phyloP scores from a whole-genome alignment of 2,329 filamentous ascomycete species.

The Alternaria sp. region DNA sequence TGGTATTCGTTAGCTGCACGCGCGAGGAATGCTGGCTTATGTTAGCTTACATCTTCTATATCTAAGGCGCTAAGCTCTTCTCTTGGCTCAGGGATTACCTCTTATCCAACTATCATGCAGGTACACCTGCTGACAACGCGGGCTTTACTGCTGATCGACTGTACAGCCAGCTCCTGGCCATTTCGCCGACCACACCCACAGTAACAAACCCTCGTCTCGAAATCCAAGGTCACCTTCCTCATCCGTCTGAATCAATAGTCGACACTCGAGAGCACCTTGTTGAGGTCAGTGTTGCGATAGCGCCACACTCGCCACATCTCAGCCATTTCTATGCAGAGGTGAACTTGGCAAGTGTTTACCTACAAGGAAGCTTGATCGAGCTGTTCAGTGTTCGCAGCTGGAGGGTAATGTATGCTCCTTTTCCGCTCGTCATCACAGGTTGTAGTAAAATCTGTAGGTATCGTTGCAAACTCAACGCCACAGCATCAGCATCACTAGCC shows the following conservation, averaged over 20 bases:
- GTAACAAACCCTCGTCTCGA: background rate
- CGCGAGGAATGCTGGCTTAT: background rate
- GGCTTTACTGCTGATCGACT: background rate
- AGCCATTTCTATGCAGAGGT: background rate
- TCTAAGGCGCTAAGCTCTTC: background rate
- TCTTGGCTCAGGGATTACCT: background rate
- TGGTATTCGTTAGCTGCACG: slow-evolving; percentile 9
- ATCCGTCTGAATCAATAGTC: background rate
- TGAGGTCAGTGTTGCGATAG: background rate
- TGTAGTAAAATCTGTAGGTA: background rate
- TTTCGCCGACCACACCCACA: background rate
- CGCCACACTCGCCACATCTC: background rate
- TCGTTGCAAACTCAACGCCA: background rate
- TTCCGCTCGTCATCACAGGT: background rate
- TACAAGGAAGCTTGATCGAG: background rate
- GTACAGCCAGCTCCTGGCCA: background rate
- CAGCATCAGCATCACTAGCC: background rate
- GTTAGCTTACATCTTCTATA: slow-evolving; percentile 8
- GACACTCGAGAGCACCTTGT: background rate
- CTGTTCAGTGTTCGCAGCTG: background rate
- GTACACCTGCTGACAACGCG: background rate
- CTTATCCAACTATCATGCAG: slow-evolving; percentile 2
- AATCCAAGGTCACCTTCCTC: slow-evolving; percentile 4
- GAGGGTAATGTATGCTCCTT: background rate
- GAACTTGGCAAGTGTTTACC: background rate